Evolutionary conservation across 108 stramenopile genomes (phyloP).

Genomic region (Nitzschia sp.): DNA sequence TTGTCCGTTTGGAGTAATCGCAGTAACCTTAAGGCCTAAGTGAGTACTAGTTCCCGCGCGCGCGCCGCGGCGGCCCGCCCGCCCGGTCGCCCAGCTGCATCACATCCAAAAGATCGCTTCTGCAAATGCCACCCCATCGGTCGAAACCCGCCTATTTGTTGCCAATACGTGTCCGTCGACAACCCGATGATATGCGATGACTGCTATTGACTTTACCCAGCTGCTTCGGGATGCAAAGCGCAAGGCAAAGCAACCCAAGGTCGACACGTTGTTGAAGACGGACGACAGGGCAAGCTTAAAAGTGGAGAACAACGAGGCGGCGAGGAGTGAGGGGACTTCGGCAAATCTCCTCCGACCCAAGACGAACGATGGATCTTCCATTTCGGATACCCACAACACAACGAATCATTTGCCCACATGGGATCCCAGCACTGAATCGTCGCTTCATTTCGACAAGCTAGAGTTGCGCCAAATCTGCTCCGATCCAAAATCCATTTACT

Average conservation of each 20-base stretch:
- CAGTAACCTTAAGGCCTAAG: too few species aligned
- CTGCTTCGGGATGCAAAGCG: constrained; percentile 25
- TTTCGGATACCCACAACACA: neutral
- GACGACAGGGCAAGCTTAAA: neutral
- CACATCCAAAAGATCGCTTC: too few species aligned
- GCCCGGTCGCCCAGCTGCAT: too few species aligned
- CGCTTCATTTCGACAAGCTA: neutral
- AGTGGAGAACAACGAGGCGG: neutral
- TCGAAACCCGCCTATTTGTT: too few species aligned
- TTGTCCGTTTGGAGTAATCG: too few species aligned
- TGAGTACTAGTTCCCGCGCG: too few species aligned
- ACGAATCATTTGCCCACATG: neutral
- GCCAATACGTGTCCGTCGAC: too few species aligned
- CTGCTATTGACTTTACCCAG: constrained; percentile 29
- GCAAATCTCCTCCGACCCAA: neutral
- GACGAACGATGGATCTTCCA: neutral
- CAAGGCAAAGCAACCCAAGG: constrained; percentile 6
- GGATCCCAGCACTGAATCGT: neutral
- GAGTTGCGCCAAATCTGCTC: neutral
- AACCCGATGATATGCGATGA: too few species aligned
- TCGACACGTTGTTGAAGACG: neutral
- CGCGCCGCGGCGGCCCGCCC: too few species aligned
- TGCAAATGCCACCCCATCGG: too few species aligned
- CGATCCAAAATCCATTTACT: constrained; percentile 32
- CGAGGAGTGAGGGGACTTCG: neutral